These are phyloP conservation scores for Verbena officinalis DNA, from an alignment of 257 asterid genomes.

Conservation along the genomic window DNA sequence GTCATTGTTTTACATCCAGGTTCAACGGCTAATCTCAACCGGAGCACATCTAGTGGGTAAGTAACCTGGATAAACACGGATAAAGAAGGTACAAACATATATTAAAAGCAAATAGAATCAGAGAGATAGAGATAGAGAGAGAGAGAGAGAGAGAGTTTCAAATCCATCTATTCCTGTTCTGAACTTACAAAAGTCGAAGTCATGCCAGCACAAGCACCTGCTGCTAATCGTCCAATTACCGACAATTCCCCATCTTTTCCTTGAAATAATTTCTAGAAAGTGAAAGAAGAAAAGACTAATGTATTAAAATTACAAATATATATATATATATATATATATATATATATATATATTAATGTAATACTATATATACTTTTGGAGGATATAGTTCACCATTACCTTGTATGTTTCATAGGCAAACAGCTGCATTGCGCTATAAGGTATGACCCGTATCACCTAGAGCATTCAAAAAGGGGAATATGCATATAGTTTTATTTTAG, in stretches of 20 bases:
- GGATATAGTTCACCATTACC: slow-evolving; percentile 46
- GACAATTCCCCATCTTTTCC: slow-evolving; percentile 81
- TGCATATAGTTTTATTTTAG: background rate
- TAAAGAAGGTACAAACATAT: slow-evolving; percentile 18
- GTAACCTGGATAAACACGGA: slow-evolving; percentile 56
- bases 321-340: background rate
- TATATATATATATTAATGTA: background rate
- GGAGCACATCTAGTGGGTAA: slow-evolving; percentile 77
- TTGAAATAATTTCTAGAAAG: slow-evolving; percentile 55
- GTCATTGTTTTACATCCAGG: slow-evolving; percentile 78
- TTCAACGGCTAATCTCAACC: slow-evolving; percentile 79
- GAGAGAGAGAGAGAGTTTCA: background rate
- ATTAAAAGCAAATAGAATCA: slow-evolving; percentile 7
- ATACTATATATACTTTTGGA: slow-evolving; percentile 14
- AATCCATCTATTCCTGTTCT: slow-evolving; percentile 18
- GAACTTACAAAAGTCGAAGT: slow-evolving; percentile 98
- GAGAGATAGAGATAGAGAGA: background rate
- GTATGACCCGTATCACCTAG: slow-evolving; percentile 85
- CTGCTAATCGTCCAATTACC: slow-evolving; percentile 91
- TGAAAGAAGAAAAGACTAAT: slow-evolving; percentile 19
- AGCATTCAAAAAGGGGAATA: slow-evolving; percentile 24
- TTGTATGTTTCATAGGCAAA: slow-evolving; percentile 89
- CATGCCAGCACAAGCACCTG: slow-evolving; percentile 99
- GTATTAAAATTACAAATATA: background rate
- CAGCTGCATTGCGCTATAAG: slow-evolving; percentile 85